Evolutionary conservation across 2,329 filamentous ascomycete genomes (phyloP), one percentile per base, ranked within the genome.

Genomic region (Fusarium chaquense): DNA sequence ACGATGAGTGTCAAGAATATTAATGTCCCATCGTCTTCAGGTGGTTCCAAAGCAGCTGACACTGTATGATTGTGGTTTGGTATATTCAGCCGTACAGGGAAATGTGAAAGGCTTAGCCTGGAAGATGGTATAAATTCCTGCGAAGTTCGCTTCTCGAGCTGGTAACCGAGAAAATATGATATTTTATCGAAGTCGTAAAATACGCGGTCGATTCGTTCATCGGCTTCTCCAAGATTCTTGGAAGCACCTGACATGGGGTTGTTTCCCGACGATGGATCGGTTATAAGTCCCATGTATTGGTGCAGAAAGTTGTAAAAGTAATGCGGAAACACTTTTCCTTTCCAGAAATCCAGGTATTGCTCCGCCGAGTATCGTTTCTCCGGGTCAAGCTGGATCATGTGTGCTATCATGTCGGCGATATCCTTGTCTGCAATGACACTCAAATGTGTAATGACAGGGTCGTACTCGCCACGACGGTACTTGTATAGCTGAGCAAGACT

Each of bases 241-340:
- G 75, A 70, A 13, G 88, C 85, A 2, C 91, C 88, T 12, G 91
- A 90, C 43, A 93, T 86, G 13, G 90, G 87, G 54, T 87, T 90
- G 69, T 91, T 90, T 1, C 93, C 93, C 2, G 93, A 93, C 0
- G 91, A 93, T 0, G 94, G 92, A 77, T 98, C 94, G 6, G 96
- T 98, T 67, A 99, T 93, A 57, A 97, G 87, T 72, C 93, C 93
- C 93, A 99, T 98, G 77, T 99, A 97, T 75, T 98, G 94, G 77
- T 99, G 96, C 33, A 99, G 84, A 77, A 99, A 98, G 77, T 89
- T 97, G 83, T 98, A 98, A 76, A 99, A 99, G 80, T 99, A 99
- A 61, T 93, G 89, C 0, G 96, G 97, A 69, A 99, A 99, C 5
- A 95, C 93, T 76, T 95, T 98, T 47, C 88, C 89, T 75, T 93